phyloP scores from a whole-genome alignment of 495 filamentous ascomycete species.

The Lindgomyces ingoldianus region DNA sequence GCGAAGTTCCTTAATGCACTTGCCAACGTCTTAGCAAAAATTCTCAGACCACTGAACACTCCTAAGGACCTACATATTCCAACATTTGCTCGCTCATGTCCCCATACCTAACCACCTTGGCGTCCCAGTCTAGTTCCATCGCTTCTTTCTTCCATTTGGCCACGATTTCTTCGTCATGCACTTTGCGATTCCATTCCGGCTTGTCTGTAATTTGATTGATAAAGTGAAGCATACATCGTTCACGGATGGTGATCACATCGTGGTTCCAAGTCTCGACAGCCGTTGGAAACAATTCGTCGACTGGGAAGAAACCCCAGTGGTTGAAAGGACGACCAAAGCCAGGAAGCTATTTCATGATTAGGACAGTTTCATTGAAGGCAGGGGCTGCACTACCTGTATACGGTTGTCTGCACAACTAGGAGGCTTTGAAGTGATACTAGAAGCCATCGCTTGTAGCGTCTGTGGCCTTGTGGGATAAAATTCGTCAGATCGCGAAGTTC shows the following conservation, averaged over 20 bases:
- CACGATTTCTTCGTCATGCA: conserved; percentile 53
- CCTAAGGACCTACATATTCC: conserved; percentile 19
- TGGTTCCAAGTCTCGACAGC: neutral
- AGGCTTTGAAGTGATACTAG: too few species aligned
- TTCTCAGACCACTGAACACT: neutral
- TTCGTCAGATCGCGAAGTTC: too few species aligned
- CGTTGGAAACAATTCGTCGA: neutral
- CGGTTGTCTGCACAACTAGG: too few species aligned
- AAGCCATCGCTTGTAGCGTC: too few species aligned
- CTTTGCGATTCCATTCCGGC: conserved; percentile 55
- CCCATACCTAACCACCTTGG: conserved; percentile 13
- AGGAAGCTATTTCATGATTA: neutral
- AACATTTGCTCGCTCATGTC: conserved; percentile 18
- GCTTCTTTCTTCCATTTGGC: conserved; percentile 48
- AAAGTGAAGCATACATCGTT: conserved; percentile 26
- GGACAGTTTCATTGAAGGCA: neutral
- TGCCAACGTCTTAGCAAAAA: neutral
- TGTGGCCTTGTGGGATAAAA: too few species aligned
- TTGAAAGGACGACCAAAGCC: neutral
- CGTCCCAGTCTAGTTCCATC: conserved; percentile 7
- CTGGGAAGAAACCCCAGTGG: neutral
- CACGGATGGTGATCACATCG: conserved; percentile 1
- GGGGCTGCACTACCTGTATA: neutral
- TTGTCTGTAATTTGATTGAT: conserved; percentile 53
- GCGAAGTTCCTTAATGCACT: conserved; percentile 28